Evolutionary conservation across 2,329 filamentous ascomycete genomes (phyloP).

Genomic region (Arthrinium phaeospermum): DNA sequence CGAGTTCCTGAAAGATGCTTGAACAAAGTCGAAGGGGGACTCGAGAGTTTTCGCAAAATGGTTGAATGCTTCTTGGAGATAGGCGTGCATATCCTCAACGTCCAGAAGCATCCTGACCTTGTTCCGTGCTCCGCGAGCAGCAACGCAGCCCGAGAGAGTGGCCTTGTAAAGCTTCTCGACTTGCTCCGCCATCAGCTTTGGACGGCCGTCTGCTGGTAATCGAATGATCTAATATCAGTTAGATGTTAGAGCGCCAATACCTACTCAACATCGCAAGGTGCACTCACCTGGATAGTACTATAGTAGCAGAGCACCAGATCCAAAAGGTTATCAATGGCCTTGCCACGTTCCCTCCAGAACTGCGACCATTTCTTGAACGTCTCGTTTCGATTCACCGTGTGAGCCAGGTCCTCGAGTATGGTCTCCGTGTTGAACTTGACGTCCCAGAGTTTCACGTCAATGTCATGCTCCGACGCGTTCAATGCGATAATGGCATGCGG

Average conservation of each 20-base stretch:
- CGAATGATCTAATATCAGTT: constrained; percentile 39
- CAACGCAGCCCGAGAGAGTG: constrained; percentile 43
- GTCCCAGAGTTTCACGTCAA: constrained; percentile 38
- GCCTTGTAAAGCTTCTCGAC: constrained; percentile 47
- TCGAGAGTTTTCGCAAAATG: constrained; percentile 53
- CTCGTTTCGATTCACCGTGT: constrained; percentile 31
- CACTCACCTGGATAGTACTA: constrained; percentile 43
- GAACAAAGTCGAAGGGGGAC: constrained; percentile 56
- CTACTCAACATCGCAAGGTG: neutral
- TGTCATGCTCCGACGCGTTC: constrained; percentile 44
- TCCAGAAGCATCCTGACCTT: constrained; percentile 51
- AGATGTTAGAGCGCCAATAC: neutral
- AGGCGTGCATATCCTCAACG: constrained; percentile 51
- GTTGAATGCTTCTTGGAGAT: constrained; percentile 55
- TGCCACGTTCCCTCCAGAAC: constrained; percentile 44
- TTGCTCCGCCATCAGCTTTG: constrained; percentile 51
- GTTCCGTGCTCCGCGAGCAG: constrained; percentile 43
- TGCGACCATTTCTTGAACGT: constrained; percentile 36
- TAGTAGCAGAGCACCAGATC: constrained; percentile 53
- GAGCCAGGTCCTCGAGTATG: constrained; percentile 38
- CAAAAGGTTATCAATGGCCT: constrained; percentile 44
- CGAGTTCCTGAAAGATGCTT: constrained; percentile 49
- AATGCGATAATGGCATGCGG: constrained; percentile 57
- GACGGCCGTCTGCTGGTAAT: constrained; percentile 48
- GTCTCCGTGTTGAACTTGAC: constrained; percentile 39